Conservation (phyloP, 306 rosid species). For the Fagus crenata region DNA sequence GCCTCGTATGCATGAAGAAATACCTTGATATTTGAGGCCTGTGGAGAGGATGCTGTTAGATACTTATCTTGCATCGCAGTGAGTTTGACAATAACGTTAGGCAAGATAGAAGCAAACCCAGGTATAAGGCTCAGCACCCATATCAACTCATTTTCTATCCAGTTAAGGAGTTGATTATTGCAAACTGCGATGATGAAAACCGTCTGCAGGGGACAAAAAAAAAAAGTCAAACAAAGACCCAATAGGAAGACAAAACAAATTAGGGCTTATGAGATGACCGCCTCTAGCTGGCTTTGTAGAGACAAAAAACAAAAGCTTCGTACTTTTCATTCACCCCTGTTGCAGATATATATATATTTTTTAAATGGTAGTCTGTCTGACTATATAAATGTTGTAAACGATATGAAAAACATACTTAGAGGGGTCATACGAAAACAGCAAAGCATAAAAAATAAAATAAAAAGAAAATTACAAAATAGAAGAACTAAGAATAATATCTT, state of each 20-base stretch:
- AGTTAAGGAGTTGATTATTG: constrained; percentile 94
- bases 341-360: background rate
- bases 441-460: background rate
- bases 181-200: constrained; percentile 84
- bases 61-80: constrained; percentile 73
- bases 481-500: background rate
- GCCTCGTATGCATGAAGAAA: background rate
- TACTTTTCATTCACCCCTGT: background rate
- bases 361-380: background rate
- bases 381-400: background rate
- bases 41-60: constrained; percentile 55
- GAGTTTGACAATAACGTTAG: constrained; percentile 55
- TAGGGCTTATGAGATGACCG: background rate
- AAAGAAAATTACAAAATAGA: background rate
- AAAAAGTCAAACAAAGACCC: constrained; percentile 7
- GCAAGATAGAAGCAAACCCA: constrained; percentile 65
- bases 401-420: background rate
- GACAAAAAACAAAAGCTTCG: background rate
- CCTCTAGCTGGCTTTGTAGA: background rate
- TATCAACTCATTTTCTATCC: constrained; percentile 90
- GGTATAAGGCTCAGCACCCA: constrained; percentile 86
- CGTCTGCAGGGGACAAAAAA: constrained; percentile 47
- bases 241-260: constrained; percentile 17
- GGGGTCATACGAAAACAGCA: background rate
- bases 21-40: constrained; percentile 63